Evolutionary conservation across 176 grass and related monocot species (phyloP), one percentile per base, ranked within the genome.

Genomic region (Avena insularis): DNA sequence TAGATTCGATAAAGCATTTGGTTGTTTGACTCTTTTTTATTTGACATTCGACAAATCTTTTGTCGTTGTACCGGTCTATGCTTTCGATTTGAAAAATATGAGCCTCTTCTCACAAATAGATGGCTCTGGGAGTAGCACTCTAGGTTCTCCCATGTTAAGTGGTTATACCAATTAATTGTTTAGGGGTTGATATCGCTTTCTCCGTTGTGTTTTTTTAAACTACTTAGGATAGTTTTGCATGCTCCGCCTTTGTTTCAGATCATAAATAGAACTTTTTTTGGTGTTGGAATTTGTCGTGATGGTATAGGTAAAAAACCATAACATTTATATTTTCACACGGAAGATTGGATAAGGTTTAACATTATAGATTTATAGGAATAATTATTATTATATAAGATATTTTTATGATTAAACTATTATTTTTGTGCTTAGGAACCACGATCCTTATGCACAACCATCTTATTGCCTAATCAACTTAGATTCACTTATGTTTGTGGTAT

Each of bases 391-490:
- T 20, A 57, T 5, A 57, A 57, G 17, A 15, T 35, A 35, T 35
- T 35, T 35, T 35, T 56, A 56, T 56, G 14, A 15, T 56, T 56
- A 56, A 56, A 57, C 17, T 57, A 57, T 17, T 56, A 17, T 56
- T 56, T 6, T 2, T 57, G 8, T 57, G 1, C 55, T 23, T 29
- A 53, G 6, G 9, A 76, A 76, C 23, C 29, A 29, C 14, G 27
- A 80, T 50, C 13, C 17, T 56, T 17, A 6, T 56, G 14, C 54
- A 56, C 15, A 56, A 17, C 16, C 54, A 56, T 56, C 51, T 10
- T 53, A 48, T 63, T 48, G 11, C 69, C 20, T 72, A 55, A 54
- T 89, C 54, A 33, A 27, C 12, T 35, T 82, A 40, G 85, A 25
- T 78, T 67, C 16, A n/a, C 21, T 0, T 69, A 56, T 86, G 27